These are phyloP conservation scores for Citrus cavaleriei DNA, from an alignment of 345 rosid genomes.

Conservation along the genomic window DNA sequence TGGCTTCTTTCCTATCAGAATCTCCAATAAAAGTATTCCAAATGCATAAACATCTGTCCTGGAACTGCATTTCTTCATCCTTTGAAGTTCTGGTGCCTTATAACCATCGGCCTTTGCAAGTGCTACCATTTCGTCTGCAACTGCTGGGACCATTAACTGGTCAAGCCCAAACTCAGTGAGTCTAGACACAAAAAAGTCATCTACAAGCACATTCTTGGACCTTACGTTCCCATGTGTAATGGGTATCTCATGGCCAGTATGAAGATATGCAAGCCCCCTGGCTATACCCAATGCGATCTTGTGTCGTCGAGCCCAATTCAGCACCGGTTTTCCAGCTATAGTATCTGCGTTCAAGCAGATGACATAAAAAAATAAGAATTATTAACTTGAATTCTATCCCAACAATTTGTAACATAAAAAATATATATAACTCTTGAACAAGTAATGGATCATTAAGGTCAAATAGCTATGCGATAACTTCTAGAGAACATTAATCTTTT, in stretches of 20 bases:
- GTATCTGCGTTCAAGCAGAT: constrained; percentile 46
- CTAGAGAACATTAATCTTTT: not conserved
- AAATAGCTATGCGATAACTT: not conserved
- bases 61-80: constrained; percentile 90
- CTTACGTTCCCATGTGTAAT: constrained; percentile 85
- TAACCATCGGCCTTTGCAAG: constrained; percentile 83
- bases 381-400: not conserved
- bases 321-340: constrained; percentile 66
- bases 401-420: not conserved
- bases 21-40: constrained; percentile 87
- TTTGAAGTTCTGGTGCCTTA: constrained; percentile 96
- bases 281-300: constrained; percentile 90
- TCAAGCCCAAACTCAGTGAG: constrained; percentile 91
- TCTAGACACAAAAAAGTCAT: constrained; percentile 79
- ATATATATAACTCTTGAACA: not conserved
- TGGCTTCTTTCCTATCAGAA: constrained; percentile 87
- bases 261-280: constrained; percentile 84
- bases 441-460: not conserved
- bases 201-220: constrained; percentile 90
- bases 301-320: constrained; percentile 97
- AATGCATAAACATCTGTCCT: constrained; percentile 93
- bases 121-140: constrained; percentile 90
- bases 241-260: constrained; percentile 70
- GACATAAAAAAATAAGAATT: not conserved
- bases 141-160: constrained; percentile 83